Evolutionary conservation across 352 stramenopile species (phyloP).

Genomic region (Globisporangium yorkense): DNA sequence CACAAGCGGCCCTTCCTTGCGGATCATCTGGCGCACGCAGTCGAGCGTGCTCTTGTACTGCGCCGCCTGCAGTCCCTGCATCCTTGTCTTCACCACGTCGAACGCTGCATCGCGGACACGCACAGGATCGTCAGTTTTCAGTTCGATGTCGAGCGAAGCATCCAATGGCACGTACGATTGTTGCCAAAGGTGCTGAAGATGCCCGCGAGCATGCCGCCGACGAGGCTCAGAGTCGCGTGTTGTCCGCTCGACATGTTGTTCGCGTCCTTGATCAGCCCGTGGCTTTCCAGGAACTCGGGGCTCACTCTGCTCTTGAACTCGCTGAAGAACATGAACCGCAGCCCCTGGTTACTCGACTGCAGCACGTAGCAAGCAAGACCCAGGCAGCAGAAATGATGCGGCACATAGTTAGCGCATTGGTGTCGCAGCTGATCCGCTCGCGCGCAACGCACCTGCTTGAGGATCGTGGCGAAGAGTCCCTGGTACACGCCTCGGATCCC

Average conservation of each 20-base stretch:
- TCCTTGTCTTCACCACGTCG: slow-evolving; percentile 89
- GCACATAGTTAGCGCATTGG: no score
- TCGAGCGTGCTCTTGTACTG: slow-evolving; percentile 81
- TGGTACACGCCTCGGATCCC: slow-evolving; percentile 91
- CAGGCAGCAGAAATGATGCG: no score
- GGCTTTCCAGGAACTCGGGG: slow-evolving; percentile 44
- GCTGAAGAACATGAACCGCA: slow-evolving; percentile 97
- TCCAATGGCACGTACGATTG: slow-evolving; percentile 78
- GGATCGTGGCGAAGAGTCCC: slow-evolving; percentile 89
- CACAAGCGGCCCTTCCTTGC: slow-evolving; percentile 69
- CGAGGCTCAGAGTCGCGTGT: slow-evolving; percentile 82
- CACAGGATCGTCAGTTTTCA: background rate
- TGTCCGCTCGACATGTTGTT: slow-evolving; percentile 68
- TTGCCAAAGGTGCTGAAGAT: slow-evolving; percentile 97
- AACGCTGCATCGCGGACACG: slow-evolving; percentile 36
- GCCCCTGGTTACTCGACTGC: slow-evolving; percentile 91
- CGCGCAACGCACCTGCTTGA: slow-evolving; percentile 82
- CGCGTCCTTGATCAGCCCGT: slow-evolving; percentile 53
- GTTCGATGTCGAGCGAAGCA: background rate
- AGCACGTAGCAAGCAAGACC: background rate
- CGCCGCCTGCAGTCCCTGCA: slow-evolving; percentile 74
- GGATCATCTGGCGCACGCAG: slow-evolving; percentile 79
- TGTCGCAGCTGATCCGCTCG: no score
- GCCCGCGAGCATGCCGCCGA: slow-evolving; percentile 94
- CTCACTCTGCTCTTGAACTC: slow-evolving; percentile 88